Evolutionary conservation across 768 basidiomycete genomes (phyloP), one percentile per base, ranked within the genome.

Genomic region (Boletus rubroflammeus): DNA sequence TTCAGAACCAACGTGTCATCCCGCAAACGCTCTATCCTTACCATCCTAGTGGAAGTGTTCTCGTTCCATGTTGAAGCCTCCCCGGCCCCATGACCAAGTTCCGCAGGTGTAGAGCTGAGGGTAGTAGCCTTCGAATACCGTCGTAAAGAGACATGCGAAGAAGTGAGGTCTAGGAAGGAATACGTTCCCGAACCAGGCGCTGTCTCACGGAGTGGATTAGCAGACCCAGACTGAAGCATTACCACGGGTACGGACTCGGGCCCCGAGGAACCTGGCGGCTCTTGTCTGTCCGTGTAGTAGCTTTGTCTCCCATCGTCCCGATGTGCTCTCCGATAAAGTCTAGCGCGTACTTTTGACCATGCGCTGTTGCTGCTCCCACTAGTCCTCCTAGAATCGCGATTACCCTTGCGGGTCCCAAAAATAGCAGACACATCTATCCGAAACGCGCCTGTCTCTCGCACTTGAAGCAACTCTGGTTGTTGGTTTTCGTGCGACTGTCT

Each of bases 381-480:
- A 17, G 62, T 62, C 41, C 61, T 51, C 56, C 55, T 57, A 15
- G 65, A 65, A 43, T 65, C 60, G 46, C 56, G 59, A 29, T 44
- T 48, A 19, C 53, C 51, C 54, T 46, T 61, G 54, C 54, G 51
- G 28, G 53, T 11, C 41, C 62, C 61, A 25, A 70, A 57, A 23
- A 72, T 58, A 56, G 65, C 53, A 31, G 64, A 59, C 43, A 80
- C 74, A 29, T 79, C 76, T 36, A 81, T 65, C 34, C 65, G 69
- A 63, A 81, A 81, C 4, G 81, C 79, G 64, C 77, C 80, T n/a
- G 71, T 69, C 47, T 67, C 62, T 23, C 72, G 72, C 34, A 78
- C 70, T 49, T 63, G 63, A 38, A 78, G 70, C 44, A 73, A 67
- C 45, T 62, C 53, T 29, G 57, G 51, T 58, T 48, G 31, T 46